A percentile compares a stretch with the other conserved stretches of the same genome.
phyloP scores from a whole-genome alignment of 495 filamentous ascomycete genomes.

The Penicillium tannophilum region DNA sequence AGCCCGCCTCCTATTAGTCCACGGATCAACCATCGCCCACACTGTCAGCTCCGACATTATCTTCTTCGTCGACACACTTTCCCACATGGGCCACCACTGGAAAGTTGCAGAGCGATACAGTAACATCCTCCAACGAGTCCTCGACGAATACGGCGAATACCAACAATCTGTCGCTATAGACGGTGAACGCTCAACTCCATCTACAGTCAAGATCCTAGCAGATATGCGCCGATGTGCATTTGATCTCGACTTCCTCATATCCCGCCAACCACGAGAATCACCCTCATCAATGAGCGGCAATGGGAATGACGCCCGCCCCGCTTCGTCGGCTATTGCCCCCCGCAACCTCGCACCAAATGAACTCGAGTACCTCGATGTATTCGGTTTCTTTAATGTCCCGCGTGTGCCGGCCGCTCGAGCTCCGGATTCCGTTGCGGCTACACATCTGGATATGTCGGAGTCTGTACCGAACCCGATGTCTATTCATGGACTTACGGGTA shows the following conservation, averaged over 20 bases:
- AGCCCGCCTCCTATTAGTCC: conserved; percentile 81
- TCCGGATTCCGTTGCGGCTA: conserved; percentile 23
- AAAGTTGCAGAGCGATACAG: conserved; percentile 82
- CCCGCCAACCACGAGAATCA: conserved; percentile 69
- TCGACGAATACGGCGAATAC: conserved; percentile 80
- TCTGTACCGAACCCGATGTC: conserved; percentile 45
- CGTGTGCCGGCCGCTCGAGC: conserved; percentile 56
- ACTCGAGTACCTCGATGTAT: conserved; percentile 88
- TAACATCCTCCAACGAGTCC: conserved; percentile 74
- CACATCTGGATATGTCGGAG: conserved; percentile 33
- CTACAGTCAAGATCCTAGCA: conserved; percentile 79
- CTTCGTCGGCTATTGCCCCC: conserved; percentile 36
- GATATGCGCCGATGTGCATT: conserved; percentile 86
- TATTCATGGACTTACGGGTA: conserved; percentile 41
- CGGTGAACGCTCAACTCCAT: conserved; percentile 74
- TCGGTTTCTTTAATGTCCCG: conserved; percentile 91
- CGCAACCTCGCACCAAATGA: conserved; percentile 76
- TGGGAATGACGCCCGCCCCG: conserved; percentile 23
- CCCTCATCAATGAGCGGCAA: conserved; percentile 34
- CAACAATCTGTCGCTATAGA: conserved; percentile 57
- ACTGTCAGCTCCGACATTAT: conserved; percentile 75
- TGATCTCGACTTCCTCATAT: conserved; percentile 85
- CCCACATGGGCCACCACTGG: conserved; percentile 80
- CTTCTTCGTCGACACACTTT: conserved; percentile 77
- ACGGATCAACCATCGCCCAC: conserved; percentile 83